Percentiles rank a stretch among this genome's conserved stretches.
phyloP scores from a whole-genome alignment of 805 yeast species.

The Naumovozyma castellii region DNA sequence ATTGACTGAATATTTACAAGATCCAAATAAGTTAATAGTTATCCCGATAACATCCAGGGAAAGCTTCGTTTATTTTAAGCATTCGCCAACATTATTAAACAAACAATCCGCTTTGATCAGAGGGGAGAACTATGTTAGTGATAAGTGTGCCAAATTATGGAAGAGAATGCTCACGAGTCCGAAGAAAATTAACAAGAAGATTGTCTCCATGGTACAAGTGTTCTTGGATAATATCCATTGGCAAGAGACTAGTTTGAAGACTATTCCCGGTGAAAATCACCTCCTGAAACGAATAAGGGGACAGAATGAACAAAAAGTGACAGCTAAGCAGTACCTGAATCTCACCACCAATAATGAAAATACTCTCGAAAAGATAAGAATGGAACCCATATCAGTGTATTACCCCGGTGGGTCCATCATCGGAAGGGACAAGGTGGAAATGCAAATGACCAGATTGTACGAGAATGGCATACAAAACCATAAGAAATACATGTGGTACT shows the following conservation, averaged over 20 bases:
- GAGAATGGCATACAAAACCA: slow-evolving; percentile 43
- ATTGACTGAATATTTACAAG: slow-evolving; percentile 18
- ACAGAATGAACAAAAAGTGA: slow-evolving; percentile 6
- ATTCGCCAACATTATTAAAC: slow-evolving; percentile 31
- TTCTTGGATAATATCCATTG: slow-evolving; percentile 62
- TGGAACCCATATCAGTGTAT: slow-evolving; percentile 36
- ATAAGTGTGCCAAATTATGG: slow-evolving; percentile 55
- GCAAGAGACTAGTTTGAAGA: slow-evolving; percentile 64
- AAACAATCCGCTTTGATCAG: slow-evolving; percentile 30
- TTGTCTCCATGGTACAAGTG: slow-evolving; percentile 44
- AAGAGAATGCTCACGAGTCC: slow-evolving; percentile 46
- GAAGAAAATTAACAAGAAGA: slow-evolving; percentile 43
- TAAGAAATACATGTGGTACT: slow-evolving; percentile 41
- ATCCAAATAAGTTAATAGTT: slow-evolving; percentile 53
- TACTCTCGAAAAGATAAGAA: slow-evolving; percentile 4
- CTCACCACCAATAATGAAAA: background rate
- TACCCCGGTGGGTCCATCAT: slow-evolving; percentile 38
- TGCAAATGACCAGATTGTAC: slow-evolving; percentile 37
- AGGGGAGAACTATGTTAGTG: slow-evolving; percentile 38
- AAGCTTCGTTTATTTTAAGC: slow-evolving; percentile 63
- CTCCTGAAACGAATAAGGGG: slow-evolving; percentile 33
- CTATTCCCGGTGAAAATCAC: slow-evolving; percentile 62
- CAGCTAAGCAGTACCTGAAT: slow-evolving; percentile 11
- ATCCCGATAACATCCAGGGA: slow-evolving; percentile 60
- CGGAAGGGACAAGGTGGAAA: slow-evolving; percentile 18